Conservation (phyloP, 2,329 filamentous ascomycete genomes). For the Hymenoscyphus linearis region DNA sequence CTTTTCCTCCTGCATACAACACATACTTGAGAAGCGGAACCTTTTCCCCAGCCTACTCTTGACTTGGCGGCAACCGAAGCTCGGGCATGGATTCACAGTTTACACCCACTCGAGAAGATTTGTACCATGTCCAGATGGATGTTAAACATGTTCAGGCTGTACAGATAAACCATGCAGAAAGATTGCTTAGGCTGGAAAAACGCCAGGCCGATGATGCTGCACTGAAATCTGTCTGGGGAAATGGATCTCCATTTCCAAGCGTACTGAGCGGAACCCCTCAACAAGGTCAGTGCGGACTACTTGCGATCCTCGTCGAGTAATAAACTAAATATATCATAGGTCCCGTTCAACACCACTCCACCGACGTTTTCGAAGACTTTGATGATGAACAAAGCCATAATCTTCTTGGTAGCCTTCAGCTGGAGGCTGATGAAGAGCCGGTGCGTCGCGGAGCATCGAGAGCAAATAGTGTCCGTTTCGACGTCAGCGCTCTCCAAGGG, state of each 20-base stretch:
- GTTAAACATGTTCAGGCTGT: conserved; percentile 61
- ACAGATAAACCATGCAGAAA: conserved; percentile 57
- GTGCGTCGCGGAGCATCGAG: conserved; percentile 82
- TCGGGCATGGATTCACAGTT: conserved; percentile 61
- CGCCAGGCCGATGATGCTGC: conserved; percentile 63
- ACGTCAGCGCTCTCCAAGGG: conserved; percentile 88
- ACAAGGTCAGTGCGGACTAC: conserved; percentile 59
- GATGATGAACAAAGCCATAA: conserved; percentile 78
- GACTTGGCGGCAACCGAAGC: not conserved
- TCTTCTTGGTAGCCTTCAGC: conserved; percentile 72
- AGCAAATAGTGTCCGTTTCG: conserved; percentile 95
- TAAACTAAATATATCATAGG: conserved; percentile 45
- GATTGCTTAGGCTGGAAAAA: conserved; percentile 57
- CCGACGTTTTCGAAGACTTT: conserved; percentile 83
- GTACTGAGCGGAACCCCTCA: conserved; percentile 77
- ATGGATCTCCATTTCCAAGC: conserved; percentile 86
- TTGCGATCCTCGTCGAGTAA: conserved; percentile 6
- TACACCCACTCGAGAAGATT: conserved; percentile 54
- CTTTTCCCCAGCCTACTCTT: not conserved
- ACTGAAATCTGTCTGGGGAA: conserved; percentile 84
- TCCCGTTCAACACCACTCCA: conserved; percentile 71
- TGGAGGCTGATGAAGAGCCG: conserved; percentile 83
- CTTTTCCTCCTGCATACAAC: not conserved
- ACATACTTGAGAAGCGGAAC: not conserved
- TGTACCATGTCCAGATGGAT: conserved; percentile 66